These are phyloP conservation scores for Ganoderma multipileum DNA, from an alignment of 1,284 basidiomycete genomes.

Conservation along the genomic window DNA sequence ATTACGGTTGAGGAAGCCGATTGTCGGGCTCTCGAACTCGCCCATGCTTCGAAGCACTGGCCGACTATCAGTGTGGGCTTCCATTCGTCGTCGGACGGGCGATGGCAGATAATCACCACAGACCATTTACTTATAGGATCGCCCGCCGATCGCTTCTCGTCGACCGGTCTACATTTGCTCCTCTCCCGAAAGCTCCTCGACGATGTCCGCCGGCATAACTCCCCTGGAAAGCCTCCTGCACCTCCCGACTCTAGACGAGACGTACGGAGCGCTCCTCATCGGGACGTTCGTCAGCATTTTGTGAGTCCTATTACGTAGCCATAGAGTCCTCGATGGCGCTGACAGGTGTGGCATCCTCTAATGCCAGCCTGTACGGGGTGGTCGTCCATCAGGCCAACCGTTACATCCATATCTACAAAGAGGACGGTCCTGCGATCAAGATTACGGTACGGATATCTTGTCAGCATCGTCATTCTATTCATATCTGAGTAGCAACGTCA, in stretches of 20 bases:
- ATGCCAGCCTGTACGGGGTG: conserved; percentile 9
- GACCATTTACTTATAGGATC: neutral
- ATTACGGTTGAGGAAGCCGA: neutral
- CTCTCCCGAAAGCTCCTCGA: neutral
- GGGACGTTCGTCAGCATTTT: conserved; percentile 5
- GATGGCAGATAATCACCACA: neutral
- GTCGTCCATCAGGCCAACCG: conserved; percentile 13
- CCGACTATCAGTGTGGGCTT: conserved; percentile 1
- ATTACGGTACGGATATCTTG: neutral
- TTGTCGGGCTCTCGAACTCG: neutral
- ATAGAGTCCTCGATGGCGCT: neutral
- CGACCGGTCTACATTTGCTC: neutral
- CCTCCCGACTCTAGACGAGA: conserved; percentile 9
- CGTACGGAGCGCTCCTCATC: conserved; percentile 7
- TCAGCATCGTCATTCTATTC: neutral
- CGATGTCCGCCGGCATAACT: neutral
- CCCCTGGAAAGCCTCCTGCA: neutral
- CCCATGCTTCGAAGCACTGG: neutral
- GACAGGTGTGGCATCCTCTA: neutral
- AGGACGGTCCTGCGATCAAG: conserved; percentile 4
- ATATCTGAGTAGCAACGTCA: neutral
- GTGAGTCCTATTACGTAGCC: neutral
- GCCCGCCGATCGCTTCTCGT: neutral
- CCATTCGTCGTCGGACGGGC: neutral
- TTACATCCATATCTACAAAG: conserved; percentile 5